Percentiles rank a stretch among this genome's conserved stretches.
Evolutionary conservation across 2,329 filamentous ascomycete species (phyloP).

Genomic region (Fusarium buxicola): DNA sequence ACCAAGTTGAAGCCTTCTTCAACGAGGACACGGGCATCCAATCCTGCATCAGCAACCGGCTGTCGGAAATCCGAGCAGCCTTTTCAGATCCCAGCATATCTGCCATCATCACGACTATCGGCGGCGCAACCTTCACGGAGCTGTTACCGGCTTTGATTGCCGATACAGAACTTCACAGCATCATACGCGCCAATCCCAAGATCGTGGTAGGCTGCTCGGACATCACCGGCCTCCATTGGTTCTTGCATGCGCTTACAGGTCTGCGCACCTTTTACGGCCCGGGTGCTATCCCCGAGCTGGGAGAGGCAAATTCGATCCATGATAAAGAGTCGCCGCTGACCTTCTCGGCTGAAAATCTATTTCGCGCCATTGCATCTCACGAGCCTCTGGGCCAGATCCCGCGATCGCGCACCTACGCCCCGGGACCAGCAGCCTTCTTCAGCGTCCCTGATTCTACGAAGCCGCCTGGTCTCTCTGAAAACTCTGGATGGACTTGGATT

Average conservation of each 20-base stretch:
- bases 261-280: constrained; percentile 59
- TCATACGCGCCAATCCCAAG: constrained; percentile 53
- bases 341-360: constrained; percentile 49
- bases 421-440: constrained; percentile 40
- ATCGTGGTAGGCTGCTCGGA: constrained; percentile 57
- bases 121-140: constrained; percentile 54
- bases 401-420: constrained; percentile 49
- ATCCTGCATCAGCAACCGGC: constrained; percentile 50
- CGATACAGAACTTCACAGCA: constrained; percentile 50
- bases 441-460: constrained; percentile 38
- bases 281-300: constrained; percentile 54
- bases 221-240: constrained; percentile 58
- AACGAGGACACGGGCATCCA: constrained; percentile 47
- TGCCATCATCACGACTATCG: constrained; percentile 55
- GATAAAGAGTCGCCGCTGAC: constrained; percentile 46
- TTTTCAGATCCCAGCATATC: constrained; percentile 52
- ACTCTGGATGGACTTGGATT: constrained; percentile 53
- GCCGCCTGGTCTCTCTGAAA: constrained; percentile 46
- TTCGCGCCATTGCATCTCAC: constrained; percentile 46
- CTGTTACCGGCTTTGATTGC: constrained; percentile 53
- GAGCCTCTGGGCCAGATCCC: constrained; percentile 48
- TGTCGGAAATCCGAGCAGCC: constrained; percentile 53
- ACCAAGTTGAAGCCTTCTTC: constrained; percentile 50
- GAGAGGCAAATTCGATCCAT: constrained; percentile 41
- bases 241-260: constrained; percentile 51